Percentiles rank a stretch among this genome's conserved stretches.
Evolutionary conservation across 768 basidiomycete genomes (phyloP).

Genomic region (Termitomyces sp.): DNA sequence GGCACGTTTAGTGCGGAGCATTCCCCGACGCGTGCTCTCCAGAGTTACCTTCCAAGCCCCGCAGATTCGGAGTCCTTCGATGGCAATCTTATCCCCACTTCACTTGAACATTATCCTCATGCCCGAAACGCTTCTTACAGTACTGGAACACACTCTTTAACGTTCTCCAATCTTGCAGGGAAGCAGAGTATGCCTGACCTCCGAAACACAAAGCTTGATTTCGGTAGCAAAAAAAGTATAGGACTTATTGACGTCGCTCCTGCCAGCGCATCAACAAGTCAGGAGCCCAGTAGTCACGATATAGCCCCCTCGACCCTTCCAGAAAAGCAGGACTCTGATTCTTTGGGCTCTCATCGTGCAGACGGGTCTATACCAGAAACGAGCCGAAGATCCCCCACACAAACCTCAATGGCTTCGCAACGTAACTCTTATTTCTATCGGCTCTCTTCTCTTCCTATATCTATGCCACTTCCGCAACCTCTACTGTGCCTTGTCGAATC

Average conservation of each 20-base stretch:
- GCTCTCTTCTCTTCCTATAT: slow-evolving; percentile 73
- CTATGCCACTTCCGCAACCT: slow-evolving; percentile 65
- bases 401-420: slow-evolving; percentile 66
- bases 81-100: slow-evolving; percentile 24
- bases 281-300: slow-evolving; percentile 22
- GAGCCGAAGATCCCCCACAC: slow-evolving; percentile 24
- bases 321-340: slow-evolving; percentile 46
- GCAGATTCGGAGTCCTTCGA: slow-evolving; percentile 55
- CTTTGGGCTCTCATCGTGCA: slow-evolving; percentile 24
- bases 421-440: slow-evolving; percentile 93
- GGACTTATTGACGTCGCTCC: slow-evolving; percentile 20
- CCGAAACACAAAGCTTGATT: slow-evolving; percentile 46
- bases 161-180: slow-evolving; percentile 36
- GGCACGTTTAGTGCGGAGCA: slow-evolving; percentile 36
- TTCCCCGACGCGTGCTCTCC: slow-evolving; percentile 50
- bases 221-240: slow-evolving; percentile 24
- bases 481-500: slow-evolving; percentile 76
- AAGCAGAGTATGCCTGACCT: slow-evolving; percentile 92
- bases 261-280: slow-evolving; percentile 2
- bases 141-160: slow-evolving; percentile 32
- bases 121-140: slow-evolving; percentile 51
- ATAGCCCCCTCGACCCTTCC: slow-evolving; percentile 37
- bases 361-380: slow-evolving; percentile 26
- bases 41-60: slow-evolving; percentile 53
- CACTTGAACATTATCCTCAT: slow-evolving; percentile 31